These are phyloP conservation scores for Aotearoamyces nothofagi DNA, from an alignment of 2,329 filamentous ascomycete genomes.

Conservation along the genomic window DNA sequence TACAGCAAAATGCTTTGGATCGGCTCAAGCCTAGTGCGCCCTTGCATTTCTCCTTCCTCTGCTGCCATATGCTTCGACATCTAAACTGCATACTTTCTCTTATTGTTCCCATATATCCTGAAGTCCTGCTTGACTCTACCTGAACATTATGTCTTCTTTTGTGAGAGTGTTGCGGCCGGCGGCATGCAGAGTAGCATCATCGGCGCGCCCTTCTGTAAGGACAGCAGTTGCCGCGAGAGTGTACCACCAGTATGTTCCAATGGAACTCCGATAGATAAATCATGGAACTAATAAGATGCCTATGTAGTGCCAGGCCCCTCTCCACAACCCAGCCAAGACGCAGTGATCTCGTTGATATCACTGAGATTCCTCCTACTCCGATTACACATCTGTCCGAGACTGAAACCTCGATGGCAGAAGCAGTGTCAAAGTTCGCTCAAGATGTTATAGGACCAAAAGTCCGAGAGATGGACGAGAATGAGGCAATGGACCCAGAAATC, in stretches of 20 bases:
- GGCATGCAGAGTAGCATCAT: too few relatives aligned
- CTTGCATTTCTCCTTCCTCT: too few relatives aligned
- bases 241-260: slow-evolving; percentile 1
- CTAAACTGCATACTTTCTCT: too few relatives aligned
- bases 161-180: too few relatives aligned
- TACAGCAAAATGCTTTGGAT: too few relatives aligned
- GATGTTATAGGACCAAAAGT: slow-evolving; percentile 83
- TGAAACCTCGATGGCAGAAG: slow-evolving; percentile 77
- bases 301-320: slow-evolving; percentile 32
- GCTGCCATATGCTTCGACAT: too few relatives aligned
- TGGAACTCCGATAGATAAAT: not conserved
- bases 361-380: slow-evolving; percentile 72
- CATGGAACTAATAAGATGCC: slow-evolving; percentile 1
- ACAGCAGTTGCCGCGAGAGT: slow-evolving; percentile 1
- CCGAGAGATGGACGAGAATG: slow-evolving; percentile 94
- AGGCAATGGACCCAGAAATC: slow-evolving; percentile 76
- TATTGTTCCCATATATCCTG: too few relatives aligned
- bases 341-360: slow-evolving; percentile 43
- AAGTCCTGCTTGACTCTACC: too few relatives aligned
- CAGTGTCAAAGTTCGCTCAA: slow-evolving; percentile 79
- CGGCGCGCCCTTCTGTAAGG: not conserved
- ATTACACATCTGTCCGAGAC: slow-evolving; percentile 88
- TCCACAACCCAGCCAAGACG: slow-evolving; percentile 42
- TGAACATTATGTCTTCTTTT: too few relatives aligned
- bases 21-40: too few relatives aligned